These are phyloP conservation scores for Myochromella boudieri DNA, from an alignment of 768 basidiomycete species.

Conservation along the genomic window DNA sequence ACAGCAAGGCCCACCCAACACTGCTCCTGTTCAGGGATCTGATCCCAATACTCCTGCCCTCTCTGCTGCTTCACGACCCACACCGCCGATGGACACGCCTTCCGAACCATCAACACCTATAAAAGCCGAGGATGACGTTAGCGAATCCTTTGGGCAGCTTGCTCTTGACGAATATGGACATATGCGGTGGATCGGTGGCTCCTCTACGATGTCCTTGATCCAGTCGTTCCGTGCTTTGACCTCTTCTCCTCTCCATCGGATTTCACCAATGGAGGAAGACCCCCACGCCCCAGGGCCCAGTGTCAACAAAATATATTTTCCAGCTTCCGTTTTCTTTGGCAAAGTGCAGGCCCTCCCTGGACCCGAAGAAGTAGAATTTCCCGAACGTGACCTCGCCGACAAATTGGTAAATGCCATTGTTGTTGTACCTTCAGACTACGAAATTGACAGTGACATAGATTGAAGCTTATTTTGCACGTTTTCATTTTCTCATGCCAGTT, in stretches of 20 bases:
- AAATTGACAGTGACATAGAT: constrained; percentile 49
- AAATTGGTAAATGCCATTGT: constrained; percentile 61
- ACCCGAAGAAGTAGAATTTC: constrained; percentile 86
- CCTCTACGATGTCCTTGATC: constrained; percentile 89
- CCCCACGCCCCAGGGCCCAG: constrained; percentile 76
- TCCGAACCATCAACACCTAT: constrained; percentile 43
- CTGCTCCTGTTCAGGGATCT: constrained; percentile 30
- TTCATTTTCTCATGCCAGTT: constrained; percentile 88
- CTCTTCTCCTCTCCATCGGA: constrained; percentile 69
- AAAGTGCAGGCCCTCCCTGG: constrained; percentile 80
- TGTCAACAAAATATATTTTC: constrained; percentile 85
- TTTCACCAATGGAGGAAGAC: constrained; percentile 85
- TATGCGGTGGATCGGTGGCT: constrained; percentile 90
- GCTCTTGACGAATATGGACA: constrained; percentile 89
- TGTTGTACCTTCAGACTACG: constrained; percentile 16
- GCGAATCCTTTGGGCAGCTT: constrained; percentile 83
- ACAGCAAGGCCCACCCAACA: constrained; percentile 30
- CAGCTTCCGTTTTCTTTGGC: constrained; percentile 84
- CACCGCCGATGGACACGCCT: constrained; percentile 32
- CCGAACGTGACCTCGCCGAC: constrained; percentile 81
- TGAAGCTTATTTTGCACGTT: constrained; percentile 81
- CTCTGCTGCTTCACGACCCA: constrained; percentile 34
- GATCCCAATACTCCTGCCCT: constrained; percentile 36
- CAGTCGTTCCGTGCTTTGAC: constrained; percentile 83
- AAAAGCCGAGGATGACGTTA: constrained; percentile 73